Base-by-base conservation (phyloP, 441 rosid genomes). In the Macaranga tanarius region DNA sequence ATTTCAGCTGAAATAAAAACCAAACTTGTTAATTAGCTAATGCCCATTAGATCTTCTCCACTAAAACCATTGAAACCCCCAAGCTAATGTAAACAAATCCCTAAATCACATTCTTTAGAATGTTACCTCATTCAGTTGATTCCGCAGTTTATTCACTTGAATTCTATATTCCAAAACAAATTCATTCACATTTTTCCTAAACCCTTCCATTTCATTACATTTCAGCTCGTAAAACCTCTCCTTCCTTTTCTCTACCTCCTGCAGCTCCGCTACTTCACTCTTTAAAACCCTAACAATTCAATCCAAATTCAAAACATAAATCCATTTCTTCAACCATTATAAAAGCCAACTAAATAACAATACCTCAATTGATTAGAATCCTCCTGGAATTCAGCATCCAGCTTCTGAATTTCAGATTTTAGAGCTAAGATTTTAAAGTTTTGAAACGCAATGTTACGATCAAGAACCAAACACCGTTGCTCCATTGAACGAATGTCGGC, bases 221-320 rank as follows among this genome's bases (percentile, higher is more conserved):
- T 80, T 89, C 58, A 57, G 51, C 15, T 66, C 73, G 68, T 90
- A 92, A 62, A 74, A 86, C 73, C 66, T 77, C 10, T 87, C 86
- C 78, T 80, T 86, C 69, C 83, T 90, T 79, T 85, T 67, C 64
- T 84, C 87, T 70, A 69, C 11, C 75, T 79, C 84, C 78, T 83
- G 89, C 63, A 87, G 74, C 81, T 89, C 93, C 73, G 80, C 89
- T 65, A 89, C 72, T 73, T 85, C 92, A 52, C 77, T 70, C 77
- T 80, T 89, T 76, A 89, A 74, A n/a, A 13, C 75, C 86, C 95
- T 92, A 73, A 38, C 31, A 62, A 71, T 55, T 40, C 74, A 72
- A 40, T 51, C 19, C 42, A 66, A 10, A 75, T 38, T 10, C 61
- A 59, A 26, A 47, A 28, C 22, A 51, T 22, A 38, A 57, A 45